These are phyloP conservation scores for Podospora pseudocomata DNA, from an alignment of 495 filamentous ascomycete genomes.

Conservation along the genomic window DNA sequence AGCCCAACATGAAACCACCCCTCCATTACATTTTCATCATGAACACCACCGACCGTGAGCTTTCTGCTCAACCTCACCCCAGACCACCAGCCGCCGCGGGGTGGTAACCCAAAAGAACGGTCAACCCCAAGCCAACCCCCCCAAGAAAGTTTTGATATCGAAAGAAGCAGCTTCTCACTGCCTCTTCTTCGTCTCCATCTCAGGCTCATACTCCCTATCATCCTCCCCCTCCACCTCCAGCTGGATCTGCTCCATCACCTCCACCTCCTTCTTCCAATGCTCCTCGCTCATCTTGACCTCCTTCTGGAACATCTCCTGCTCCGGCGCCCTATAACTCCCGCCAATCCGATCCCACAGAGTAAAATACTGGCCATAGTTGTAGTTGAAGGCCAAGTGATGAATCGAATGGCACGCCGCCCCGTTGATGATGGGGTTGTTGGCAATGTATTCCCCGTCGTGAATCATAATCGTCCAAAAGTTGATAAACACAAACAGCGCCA, in stretches of 20 bases:
- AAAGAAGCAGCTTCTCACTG: conserved; percentile 22
- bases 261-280: conserved; percentile 75
- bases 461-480: conserved; percentile 98
- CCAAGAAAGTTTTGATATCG: not conserved
- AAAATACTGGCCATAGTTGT: conserved; percentile 96
- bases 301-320: conserved; percentile 78
- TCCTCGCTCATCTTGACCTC: conserved; percentile 83
- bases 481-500: conserved; percentile 84
- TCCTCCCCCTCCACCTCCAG: conserved; percentile 85
- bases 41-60: not conserved
- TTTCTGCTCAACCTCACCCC: not conserved
- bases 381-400: conserved; percentile 97
- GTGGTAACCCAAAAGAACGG: not conserved
- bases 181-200: conserved; percentile 50
- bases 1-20: not conserved
- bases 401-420: conserved; percentile 81
- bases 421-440: conserved; percentile 85
- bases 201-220: conserved; percentile 63
- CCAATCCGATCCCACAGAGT: conserved; percentile 92
- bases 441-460: conserved; percentile 93
- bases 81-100: not conserved
- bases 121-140: not conserved
- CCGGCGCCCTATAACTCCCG: conserved; percentile 84
- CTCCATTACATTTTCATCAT: not conserved
- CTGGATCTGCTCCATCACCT: conserved; percentile 83